Base-by-base conservation (phyloP, 2,329 filamentous ascomycete species). In the Fusarium sarcochroum region DNA sequence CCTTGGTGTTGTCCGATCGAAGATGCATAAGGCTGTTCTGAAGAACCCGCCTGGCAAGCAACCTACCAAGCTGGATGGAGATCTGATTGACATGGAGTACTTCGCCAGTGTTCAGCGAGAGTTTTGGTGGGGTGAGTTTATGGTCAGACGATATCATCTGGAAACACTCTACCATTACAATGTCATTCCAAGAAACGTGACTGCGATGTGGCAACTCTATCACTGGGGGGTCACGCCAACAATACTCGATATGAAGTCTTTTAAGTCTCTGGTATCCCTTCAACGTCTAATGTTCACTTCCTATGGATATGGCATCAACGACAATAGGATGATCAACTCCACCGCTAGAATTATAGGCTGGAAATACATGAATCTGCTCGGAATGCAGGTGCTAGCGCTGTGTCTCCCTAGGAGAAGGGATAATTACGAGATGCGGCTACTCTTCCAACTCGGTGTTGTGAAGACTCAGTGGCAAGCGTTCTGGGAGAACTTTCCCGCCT, bases 391-490 rank as follows among this genome's bases (percentile, higher is more conserved):
- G 0, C 4, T 34, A 5, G 42, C 25, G 2, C 23, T 30, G 3
- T 37, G 18, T 2, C 49, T 68, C 1, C 64, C 65, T 1, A 14
- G 6, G 3, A 21, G 7, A 2, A 10, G 13, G 1, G 50, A 56
- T 3, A 6, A 17, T 1, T 65, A 46, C 17, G 18, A 30, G 0
- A n/a, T 34, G 14, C 10, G 34, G 6, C 27, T 44, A 0, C n/a
- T 65, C 1, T 40, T 37, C 5, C 30, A 38, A 2, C 17, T 68
- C 4, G 9, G 11, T 1, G 21, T n/a, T 2, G 8, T 38, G 7
- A 32, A n/a, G 2, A 1, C 5, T 2, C 37, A 41, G 2, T 6
- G 25, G 1, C 3, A 2, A 0, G 0, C 2, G 3, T 52, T 34
- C 27, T 48, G 52, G 7, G 0, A 0, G 1, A 6, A 20, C 2